These are phyloP conservation scores for Agaricus subrufescens DNA, from an alignment of 768 basidiomycete genomes.

Conservation along the genomic window DNA sequence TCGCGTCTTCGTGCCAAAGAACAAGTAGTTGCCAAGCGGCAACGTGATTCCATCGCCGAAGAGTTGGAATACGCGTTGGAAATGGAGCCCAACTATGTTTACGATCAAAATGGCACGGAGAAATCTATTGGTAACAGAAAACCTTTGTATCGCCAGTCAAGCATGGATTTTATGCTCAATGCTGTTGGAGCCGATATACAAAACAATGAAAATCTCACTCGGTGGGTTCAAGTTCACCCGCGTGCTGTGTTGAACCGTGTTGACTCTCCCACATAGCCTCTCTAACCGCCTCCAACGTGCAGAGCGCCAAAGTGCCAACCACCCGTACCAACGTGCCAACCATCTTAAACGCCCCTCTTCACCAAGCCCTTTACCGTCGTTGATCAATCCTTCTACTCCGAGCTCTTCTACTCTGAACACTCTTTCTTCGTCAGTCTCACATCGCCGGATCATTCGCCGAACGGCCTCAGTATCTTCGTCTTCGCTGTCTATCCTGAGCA, in stretches of 20 bases:
- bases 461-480: slow-evolving; percentile 41
- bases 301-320: slow-evolving; percentile 51
- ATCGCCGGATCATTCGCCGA: slow-evolving; percentile 35
- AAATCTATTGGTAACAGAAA: slow-evolving; percentile 34
- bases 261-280: slow-evolving; percentile 34
- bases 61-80: slow-evolving; percentile 40
- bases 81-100: slow-evolving; percentile 21
- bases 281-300: slow-evolving; percentile 64
- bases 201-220: slow-evolving; percentile 51
- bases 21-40: slow-evolving; percentile 27
- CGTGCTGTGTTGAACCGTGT: background rate
- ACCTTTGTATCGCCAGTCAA: slow-evolving; percentile 74
- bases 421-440: slow-evolving; percentile 34
- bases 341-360: slow-evolving; percentile 35
- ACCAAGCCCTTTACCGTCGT: slow-evolving; percentile 33
- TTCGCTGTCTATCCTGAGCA: slow-evolving; percentile 35
- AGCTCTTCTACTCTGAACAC: slow-evolving; percentile 62
- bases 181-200: slow-evolving; percentile 37
- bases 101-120: slow-evolving; percentile 22
- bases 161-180: slow-evolving; percentile 79
- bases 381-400: slow-evolving; percentile 54
- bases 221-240: slow-evolving; percentile 37
- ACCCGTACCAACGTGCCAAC: slow-evolving; percentile 51
- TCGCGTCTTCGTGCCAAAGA: slow-evolving; percentile 65
- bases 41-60: slow-evolving; percentile 41